These are phyloP conservation scores for Musa beccarii DNA, from an alignment of 176 grass and related monocot species.

Conservation along the genomic window DNA sequence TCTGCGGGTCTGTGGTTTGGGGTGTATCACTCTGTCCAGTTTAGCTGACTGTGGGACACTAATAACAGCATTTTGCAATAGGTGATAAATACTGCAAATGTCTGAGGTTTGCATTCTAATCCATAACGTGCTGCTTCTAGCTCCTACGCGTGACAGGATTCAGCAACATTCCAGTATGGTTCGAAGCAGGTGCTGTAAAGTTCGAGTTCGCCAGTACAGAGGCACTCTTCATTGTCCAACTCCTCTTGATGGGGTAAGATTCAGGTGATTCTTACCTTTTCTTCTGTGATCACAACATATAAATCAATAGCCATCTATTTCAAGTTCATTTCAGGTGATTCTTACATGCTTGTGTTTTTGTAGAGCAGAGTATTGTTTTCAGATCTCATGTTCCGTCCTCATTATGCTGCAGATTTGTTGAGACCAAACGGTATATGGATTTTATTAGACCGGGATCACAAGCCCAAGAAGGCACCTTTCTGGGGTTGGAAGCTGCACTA, in stretches of 20 bases:
- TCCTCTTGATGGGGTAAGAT: conserved; percentile 90
- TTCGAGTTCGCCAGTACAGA: conserved; percentile 54
- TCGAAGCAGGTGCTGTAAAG: conserved; percentile 71
- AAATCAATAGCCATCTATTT: background rate
- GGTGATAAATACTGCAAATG: conserved; percentile 21
- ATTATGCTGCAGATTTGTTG: conserved; percentile 46
- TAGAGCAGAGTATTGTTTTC: background rate
- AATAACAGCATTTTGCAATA: too few relatives aligned
- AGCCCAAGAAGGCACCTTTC: conserved; percentile 70
- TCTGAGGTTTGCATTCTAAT: background rate
- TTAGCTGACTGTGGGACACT: too few relatives aligned
- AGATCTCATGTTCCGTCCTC: background rate
- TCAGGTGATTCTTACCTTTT: background rate
- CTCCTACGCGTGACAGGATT: conserved; percentile 70
- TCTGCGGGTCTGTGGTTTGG: too few relatives aligned
- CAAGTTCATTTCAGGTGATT: background rate
- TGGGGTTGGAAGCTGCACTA: conserved; percentile 73
- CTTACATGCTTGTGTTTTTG: background rate
- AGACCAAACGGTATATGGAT: conserved; percentile 94
- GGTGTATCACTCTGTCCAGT: too few relatives aligned
- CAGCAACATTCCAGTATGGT: conserved; percentile 70
- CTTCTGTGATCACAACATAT: conserved; percentile 1
- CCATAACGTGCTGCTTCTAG: conserved; percentile 25
- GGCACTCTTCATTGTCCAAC: conserved; percentile 70
- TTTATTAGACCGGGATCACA: conserved; percentile 62